These are phyloP conservation scores for Vitis cinerea DNA, from an alignment of 164 flowering plant genomes.

Conservation along the genomic window DNA sequence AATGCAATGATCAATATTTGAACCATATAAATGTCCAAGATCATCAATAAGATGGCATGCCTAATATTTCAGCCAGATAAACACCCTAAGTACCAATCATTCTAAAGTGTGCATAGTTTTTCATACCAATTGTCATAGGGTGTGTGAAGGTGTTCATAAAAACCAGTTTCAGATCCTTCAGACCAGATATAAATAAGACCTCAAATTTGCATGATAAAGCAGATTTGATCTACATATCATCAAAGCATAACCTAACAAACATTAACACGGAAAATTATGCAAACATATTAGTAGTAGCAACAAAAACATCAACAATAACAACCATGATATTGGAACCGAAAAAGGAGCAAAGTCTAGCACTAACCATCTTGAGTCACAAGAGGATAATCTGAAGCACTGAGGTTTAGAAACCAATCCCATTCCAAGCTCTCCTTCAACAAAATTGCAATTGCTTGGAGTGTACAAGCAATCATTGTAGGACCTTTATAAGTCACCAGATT, in stretches of 20 bases:
- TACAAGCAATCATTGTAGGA: constrained; percentile 96
- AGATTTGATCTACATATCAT: too few species aligned
- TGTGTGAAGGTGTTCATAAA: too few species aligned
- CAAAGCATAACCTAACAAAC: too few species aligned
- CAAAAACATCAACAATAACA: neutral
- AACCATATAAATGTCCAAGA: neutral
- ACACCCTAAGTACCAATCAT: neutral
- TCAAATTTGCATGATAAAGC: too few species aligned
- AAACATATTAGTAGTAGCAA: neutral
- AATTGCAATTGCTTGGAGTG: constrained; percentile 90
- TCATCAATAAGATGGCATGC: neutral
- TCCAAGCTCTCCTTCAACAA: constrained; percentile 71
- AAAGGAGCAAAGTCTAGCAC: constrained; percentile 17
- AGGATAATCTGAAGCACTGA: constrained; percentile 99
- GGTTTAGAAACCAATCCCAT: constrained; percentile 99
- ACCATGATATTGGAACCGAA: neutral
- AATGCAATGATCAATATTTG: neutral
- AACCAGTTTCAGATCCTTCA: too few species aligned
- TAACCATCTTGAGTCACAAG: constrained; percentile 96
- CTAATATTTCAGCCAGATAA: neutral
- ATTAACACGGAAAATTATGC: too few species aligned
- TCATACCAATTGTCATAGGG: too few species aligned
- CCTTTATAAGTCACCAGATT: constrained; percentile 98
- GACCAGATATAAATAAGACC: too few species aligned
- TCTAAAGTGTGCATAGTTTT: too few species aligned